Evolutionary conservation across 2,329 filamentous ascomycete genomes (phyloP), one percentile per base, ranked within the genome.

Genomic region (Fusarium sp.): DNA sequence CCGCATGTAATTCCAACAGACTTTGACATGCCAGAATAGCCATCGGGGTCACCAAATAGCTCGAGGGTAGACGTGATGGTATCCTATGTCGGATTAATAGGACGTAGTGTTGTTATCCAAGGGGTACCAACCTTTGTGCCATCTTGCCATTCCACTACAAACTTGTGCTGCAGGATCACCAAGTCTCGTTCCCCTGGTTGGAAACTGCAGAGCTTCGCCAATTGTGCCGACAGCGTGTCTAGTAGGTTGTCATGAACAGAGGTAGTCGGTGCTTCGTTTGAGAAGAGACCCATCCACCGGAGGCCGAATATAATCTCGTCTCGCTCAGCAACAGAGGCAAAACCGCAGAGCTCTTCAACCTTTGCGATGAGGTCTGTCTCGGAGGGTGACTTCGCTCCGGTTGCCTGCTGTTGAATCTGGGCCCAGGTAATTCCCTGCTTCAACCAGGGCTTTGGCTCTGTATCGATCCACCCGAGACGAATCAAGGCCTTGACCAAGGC

Each of bases 21-120:
- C 79, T 87, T 90, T 37, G 90, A 89, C 90, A 93, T 93, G 60
- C 89, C 86, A 3, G 86, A 89, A 82, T 92, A 91, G 7, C 89
- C 89, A 66, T 87, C 85, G n/a, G 89, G 88, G 65, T 88, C 88
- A 74, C 90, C 90, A 76, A 91, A 91, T 60, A 91, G 90, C 68
- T 84, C 84, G 13, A 92, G 83, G 2, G 90, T 92, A 47, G 85
- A 88, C 10, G 89, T 91, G 65, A 89, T 85, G 18, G 86, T 89
- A 15, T 58, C 34, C 66, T 66, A 3, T 15, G 8, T 16, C 11
- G 1, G 11, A 27, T 51, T 18, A 39, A 10, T 4, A 39, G 12
- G 13, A 27, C 15, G 12, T 6, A 13, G 11, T 15, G 36, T 10
- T 7, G 18, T 3, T 23, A 6, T 2, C 18, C 18, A 41, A 15